Evolutionary conservation across 2,329 filamentous ascomycete genomes (phyloP), one percentile per base, ranked within the genome.

Genomic region (Verticillium nubilum): DNA sequence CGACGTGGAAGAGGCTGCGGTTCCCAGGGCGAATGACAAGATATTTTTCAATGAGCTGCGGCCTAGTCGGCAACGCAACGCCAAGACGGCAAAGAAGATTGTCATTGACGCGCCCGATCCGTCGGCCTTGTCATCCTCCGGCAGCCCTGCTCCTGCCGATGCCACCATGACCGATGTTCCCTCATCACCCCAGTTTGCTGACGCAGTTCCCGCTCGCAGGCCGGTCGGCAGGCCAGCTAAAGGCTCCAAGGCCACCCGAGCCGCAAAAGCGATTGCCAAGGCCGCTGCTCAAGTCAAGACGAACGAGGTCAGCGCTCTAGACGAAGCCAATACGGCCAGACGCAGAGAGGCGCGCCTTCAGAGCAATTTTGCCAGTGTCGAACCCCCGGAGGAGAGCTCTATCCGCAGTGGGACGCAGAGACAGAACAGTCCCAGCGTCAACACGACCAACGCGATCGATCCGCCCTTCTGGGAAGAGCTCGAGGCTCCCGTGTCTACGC

Each of bases 331-430:
- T 35, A 9, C 42, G 15, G 27, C 56, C 17, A 19, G 56, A 15
- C 35, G 56, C 5, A 37, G 42, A 10, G 42, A 35, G 9, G 56
- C 56, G 27, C 56, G 56, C 9, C 35, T n/a, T 19, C 56, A 52
- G 35, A 57, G 35, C 37, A 23, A 28, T 15, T 42, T 26, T 25
- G 42, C 42, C 42, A 12, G 19, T 19, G n/a, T n/a, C 35, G 50
- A 37, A 9, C 27, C 56, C 10, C 56, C 35, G 33, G 56, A 50
- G 25, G 57, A 59, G 27, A 63, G 61, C 23, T 60, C 58, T 25
- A 15, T 59, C 17, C 59, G 63, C 25, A 52, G 54, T 50, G 54
- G 52, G 33, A 52, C 58, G 33, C n/a, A 19, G 31, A 17, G 13
- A n/a, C n/a, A 13, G n/a, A 25, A 17, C 33, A n/a, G 23, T 15